Evolutionary conservation across 768 basidiomycete species (phyloP), one percentile per base, ranked within the genome.

Genomic region (Mycena chlorophos): DNA sequence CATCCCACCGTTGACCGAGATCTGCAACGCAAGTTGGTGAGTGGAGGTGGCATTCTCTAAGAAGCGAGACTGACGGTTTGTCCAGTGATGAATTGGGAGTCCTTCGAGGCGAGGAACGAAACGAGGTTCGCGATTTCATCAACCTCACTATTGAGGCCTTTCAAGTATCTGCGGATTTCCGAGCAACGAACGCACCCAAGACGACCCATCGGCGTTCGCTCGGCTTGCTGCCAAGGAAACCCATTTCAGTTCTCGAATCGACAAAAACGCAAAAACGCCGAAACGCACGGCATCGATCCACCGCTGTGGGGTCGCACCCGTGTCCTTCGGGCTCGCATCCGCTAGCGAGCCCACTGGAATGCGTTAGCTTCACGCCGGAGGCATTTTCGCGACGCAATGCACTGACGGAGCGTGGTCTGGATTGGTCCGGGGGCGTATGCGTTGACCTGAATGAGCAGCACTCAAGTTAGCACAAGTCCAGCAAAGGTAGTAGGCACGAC

Each of bases 81-180:
- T 34, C 68, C 73, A 3, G 66, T 68, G 20, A 71, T 66, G 20
- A 65, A 68, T 52, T 57, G 55, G 1, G 66, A 64, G 30, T 63
- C 69, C 60, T 66, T 65, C 14, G 72, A 68, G 22, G 64, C 69
- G 5, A 75, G 54, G 48, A 65, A 73, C 5, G 69, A 68, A 20
- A 71, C 67, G 5, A 68, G 14, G 19, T 63, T 67, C 16, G 63
- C 64, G 5, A 71, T 58, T n/a, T 69, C 64, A 22, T 60, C 55
- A 1, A 63, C 37, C 25, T 55, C 49, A 14, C 59, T 61, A 54
- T 28, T 19, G 43, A 25, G 8, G 25, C 27, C 27, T 5, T 8
- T 46, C 27, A 25, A 46, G 46, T 23, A 25, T 25, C 20, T 45
- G 22, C 5, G 1, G 19, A 22, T 37, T 3, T 39, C 14, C 31